phyloP scores from a whole-genome alignment of 139 green algal species.

The Tetraselmis chui region DNA sequence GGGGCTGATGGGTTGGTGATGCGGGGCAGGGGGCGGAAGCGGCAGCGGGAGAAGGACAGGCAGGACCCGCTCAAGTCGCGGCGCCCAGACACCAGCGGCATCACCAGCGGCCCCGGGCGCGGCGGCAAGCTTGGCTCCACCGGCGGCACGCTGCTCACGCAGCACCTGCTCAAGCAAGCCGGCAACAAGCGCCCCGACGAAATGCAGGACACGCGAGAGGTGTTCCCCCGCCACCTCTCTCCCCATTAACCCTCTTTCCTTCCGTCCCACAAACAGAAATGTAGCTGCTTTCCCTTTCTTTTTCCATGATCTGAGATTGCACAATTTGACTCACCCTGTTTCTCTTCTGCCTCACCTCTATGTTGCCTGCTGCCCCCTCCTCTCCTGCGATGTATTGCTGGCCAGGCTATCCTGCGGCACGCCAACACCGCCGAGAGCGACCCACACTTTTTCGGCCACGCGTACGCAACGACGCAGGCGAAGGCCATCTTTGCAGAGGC shows the following conservation, averaged over 20 bases:
- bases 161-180: conserved; percentile 71
- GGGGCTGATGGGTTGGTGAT: no score
- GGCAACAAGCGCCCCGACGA: conserved; percentile 48
- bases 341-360: no score
- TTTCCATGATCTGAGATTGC: no score
- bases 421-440: conserved; percentile 42
- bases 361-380: no score
- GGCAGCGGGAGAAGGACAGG: conserved; percentile 22
- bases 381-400: neutral
- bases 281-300: no score
- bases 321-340: no score
- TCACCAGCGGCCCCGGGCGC: conserved; percentile 25
- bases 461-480: conserved; percentile 75
- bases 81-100: conserved; percentile 51
- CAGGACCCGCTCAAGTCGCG: conserved; percentile 41
- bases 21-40: neutral
- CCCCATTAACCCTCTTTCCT: neutral
- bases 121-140: conserved; percentile 64
- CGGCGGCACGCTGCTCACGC: conserved; percentile 75
- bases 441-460: conserved; percentile 49
- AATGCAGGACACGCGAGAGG: conserved; percentile 56
- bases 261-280: no score
- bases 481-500: conserved; percentile 60
- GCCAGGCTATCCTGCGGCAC: conserved; percentile 59
- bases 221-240: conserved; percentile 44